Evolutionary conservation across 257 asterid genomes (phyloP).

Genomic region (Sherardia arvensis): DNA sequence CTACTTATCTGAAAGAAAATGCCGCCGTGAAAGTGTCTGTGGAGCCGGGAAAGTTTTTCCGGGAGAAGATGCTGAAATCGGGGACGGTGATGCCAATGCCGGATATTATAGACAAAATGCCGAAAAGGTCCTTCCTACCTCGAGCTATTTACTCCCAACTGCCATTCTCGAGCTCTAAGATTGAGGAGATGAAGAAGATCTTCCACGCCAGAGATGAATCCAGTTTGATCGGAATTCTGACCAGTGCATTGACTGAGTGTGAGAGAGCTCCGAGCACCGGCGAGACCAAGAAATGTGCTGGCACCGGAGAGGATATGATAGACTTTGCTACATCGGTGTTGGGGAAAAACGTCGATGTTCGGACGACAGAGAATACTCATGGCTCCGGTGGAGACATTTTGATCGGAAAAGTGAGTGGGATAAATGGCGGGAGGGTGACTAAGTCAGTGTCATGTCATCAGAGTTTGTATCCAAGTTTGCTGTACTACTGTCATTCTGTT

Average conservation of each 20-base stretch:
- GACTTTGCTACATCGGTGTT: slow-evolving; percentile 75
- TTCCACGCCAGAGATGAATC: slow-evolving; percentile 40
- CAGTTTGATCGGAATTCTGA: slow-evolving; percentile 40
- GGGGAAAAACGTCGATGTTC: slow-evolving; percentile 48
- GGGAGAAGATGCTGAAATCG: slow-evolving; percentile 51
- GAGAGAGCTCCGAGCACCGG: slow-evolving; percentile 70
- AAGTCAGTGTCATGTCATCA: slow-evolving; percentile 85
- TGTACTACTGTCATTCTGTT: slow-evolving; percentile 88
- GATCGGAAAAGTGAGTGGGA: slow-evolving; percentile 50
- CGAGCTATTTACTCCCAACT: slow-evolving; percentile 41
- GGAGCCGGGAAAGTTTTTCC: slow-evolving; percentile 57
- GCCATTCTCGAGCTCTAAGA: slow-evolving; percentile 31
- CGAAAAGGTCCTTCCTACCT: slow-evolving; percentile 69
- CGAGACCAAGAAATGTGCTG: slow-evolving; percentile 72
- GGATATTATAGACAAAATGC: slow-evolving; percentile 69
- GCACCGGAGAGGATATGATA: slow-evolving; percentile 78
- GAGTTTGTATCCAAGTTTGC: slow-evolving; percentile 55
- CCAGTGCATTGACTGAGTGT: slow-evolving; percentile 48
- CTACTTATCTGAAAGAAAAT: too few relatives aligned
- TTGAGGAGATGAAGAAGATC: slow-evolving; percentile 36
- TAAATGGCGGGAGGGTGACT: slow-evolving; percentile 66
- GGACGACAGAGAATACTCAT: slow-evolving; percentile 37
- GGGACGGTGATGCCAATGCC: slow-evolving; percentile 71
- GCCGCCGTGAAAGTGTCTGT: slow-evolving; percentile 34
- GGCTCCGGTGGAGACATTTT: slow-evolving; percentile 38